These are phyloP conservation scores for Triticum dicoccoides DNA, from an alignment of 176 grass and related monocot genomes.

Conservation along the genomic window DNA sequence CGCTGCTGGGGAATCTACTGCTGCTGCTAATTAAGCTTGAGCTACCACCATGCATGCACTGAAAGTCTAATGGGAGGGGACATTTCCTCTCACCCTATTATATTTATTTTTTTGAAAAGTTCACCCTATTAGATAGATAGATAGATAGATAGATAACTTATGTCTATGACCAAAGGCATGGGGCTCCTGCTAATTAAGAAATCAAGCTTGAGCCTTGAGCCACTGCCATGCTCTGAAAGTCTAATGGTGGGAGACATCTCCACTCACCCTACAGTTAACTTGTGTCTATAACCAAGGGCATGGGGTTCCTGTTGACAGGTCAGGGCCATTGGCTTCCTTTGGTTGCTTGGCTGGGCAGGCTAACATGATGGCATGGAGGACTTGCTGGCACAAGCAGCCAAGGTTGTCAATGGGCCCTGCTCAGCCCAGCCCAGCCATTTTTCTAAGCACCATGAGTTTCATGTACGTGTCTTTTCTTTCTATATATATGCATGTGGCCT, in stretches of 20 bases:
- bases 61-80: neutral
- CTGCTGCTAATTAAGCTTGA: slow-evolving; percentile 8
- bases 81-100: neutral
- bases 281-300: neutral
- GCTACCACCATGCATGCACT: neutral
- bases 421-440: neutral
- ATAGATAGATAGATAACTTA: neutral
- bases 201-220: neutral
- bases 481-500: neutral
- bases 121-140: neutral
- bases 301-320: neutral
- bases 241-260: slow-evolving; percentile 5
- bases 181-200: neutral
- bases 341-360: slow-evolving; percentile 29
- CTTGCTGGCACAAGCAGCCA: slow-evolving; percentile 17
- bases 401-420: slow-evolving; percentile 23
- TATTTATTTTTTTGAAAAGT: too few species aligned
- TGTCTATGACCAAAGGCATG: neutral
- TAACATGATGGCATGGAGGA: slow-evolving; percentile 14
- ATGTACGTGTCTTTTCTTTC: slow-evolving; percentile 11
- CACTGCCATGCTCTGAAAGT: neutral
- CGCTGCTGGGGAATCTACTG: neutral
- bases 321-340: neutral
- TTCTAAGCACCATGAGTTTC: slow-evolving; percentile 26
- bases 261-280: neutral